Percentiles rank a stretch among this genome's conserved stretches.
Evolutionary conservation across 2,329 filamentous ascomycete species (phyloP).

Genomic region (Ophiostoma tasmaniense): DNA sequence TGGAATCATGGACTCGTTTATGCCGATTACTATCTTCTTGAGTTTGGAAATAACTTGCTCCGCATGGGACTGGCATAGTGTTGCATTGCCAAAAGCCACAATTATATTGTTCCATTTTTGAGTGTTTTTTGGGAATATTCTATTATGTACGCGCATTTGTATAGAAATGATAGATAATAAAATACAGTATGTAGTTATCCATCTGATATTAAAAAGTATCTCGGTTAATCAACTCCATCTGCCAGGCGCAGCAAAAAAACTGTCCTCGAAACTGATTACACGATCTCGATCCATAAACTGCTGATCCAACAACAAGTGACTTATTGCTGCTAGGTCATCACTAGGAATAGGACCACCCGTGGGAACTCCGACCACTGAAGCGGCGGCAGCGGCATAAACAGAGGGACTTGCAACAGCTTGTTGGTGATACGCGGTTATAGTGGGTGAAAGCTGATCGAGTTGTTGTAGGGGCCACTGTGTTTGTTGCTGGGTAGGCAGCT

Average conservation of each 20-base stretch:
- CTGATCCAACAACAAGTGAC: conserved; percentile 23
- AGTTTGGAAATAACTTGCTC: conserved; percentile 7
- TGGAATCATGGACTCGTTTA: conserved; percentile 30
- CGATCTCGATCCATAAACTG: conserved; percentile 23
- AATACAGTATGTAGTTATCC: background rate
- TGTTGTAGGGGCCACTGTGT: conserved; percentile 8
- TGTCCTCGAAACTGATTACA: conserved; percentile 22
- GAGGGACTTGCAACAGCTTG: conserved; percentile 2
- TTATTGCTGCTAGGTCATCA: conserved; percentile 26
- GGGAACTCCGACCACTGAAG: conserved; percentile 1
- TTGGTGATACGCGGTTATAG: conserved; percentile 4
- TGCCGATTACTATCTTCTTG: conserved; percentile 8
- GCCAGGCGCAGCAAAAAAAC: conserved; percentile 11
- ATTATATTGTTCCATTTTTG: background rate
- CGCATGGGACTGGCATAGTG: background rate
- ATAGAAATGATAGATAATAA: background rate
- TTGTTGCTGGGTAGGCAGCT: background rate
- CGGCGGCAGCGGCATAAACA: conserved; percentile 5
- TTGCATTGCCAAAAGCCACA: background rate
- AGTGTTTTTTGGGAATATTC: background rate
- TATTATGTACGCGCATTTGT: background rate
- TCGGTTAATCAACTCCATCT: conserved; percentile 8
- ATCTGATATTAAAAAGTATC: too few relatives aligned
- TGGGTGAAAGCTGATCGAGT: background rate
- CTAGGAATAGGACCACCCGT: background rate